Evolutionary conservation across 2,329 filamentous ascomycete genomes (phyloP).

Genomic region (Exophiala lecanii-corni): DNA sequence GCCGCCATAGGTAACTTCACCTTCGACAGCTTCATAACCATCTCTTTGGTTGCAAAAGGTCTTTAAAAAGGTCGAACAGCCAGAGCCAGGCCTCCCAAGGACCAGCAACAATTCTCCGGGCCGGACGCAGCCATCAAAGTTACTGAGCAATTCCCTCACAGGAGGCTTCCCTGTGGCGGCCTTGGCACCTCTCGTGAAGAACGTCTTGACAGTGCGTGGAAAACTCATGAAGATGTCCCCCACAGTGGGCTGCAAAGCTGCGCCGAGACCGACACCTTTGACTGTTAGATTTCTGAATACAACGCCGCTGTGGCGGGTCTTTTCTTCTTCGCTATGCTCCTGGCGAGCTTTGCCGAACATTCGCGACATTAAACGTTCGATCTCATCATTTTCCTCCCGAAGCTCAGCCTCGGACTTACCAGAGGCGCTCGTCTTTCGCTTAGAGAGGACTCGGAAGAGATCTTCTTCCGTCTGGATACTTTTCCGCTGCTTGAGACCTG

Average conservation of each 20-base stretch:
- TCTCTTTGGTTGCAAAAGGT: constrained; percentile 60
- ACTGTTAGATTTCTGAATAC: constrained; percentile 67
- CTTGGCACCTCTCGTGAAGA: constrained; percentile 35
- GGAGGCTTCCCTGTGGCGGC: constrained; percentile 41
- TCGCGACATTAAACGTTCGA: constrained; percentile 54
- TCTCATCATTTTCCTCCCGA: constrained; percentile 24
- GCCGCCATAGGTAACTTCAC: constrained; percentile 53
- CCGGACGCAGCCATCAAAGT: constrained; percentile 64
- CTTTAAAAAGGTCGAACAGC: constrained; percentile 68
- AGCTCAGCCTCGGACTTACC: constrained; percentile 17
- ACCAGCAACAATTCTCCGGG: constrained; percentile 70
- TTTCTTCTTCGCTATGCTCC: constrained; percentile 63
- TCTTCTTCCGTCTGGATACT: constrained; percentile 22
- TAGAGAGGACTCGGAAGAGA: constrained; percentile 22
- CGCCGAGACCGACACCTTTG: constrained; percentile 64
- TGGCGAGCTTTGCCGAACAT: constrained; percentile 66
- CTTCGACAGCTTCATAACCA: constrained; percentile 56
- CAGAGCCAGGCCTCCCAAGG: constrained; percentile 62
- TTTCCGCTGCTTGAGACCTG: constrained; percentile 10
- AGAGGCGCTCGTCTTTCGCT: constrained; percentile 21
- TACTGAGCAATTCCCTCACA: constrained; percentile 60
- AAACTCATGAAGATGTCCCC: constrained; percentile 52
- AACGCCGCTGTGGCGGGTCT: constrained; percentile 65
- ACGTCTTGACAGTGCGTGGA: constrained; percentile 43
- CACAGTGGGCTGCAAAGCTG: constrained; percentile 54